phyloP scores from a whole-genome alignment of 768 basidiomycete genomes.

The Ramaria sp. region DNA sequence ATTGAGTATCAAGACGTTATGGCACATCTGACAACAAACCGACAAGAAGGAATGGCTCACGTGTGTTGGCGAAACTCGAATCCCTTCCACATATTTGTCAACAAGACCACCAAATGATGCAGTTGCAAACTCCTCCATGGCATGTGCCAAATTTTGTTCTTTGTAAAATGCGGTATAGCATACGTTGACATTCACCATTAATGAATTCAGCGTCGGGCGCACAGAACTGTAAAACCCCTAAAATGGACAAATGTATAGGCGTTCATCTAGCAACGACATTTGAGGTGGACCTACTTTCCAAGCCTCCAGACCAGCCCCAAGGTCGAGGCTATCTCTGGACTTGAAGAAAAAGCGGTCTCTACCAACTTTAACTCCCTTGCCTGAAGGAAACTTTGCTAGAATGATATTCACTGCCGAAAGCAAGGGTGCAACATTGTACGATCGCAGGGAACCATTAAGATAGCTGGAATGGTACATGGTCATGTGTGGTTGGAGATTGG shows the following conservation, averaged over 20 bases:
- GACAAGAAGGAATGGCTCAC: not conserved
- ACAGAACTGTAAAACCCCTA: slow-evolving; percentile 31
- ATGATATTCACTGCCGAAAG: slow-evolving; percentile 58
- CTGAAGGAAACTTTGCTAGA: slow-evolving; percentile 40
- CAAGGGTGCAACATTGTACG: slow-evolving; percentile 45
- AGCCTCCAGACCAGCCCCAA: slow-evolving; percentile 44
- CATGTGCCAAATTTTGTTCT: slow-evolving; percentile 49
- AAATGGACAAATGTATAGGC: not conserved
- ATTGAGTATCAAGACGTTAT: not conserved
- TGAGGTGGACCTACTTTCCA: slow-evolving; percentile 29
- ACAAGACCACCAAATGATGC: slow-evolving; percentile 50
- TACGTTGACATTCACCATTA: slow-evolving; percentile 45
- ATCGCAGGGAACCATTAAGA: slow-evolving; percentile 42
- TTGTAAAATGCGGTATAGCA: slow-evolving; percentile 40
- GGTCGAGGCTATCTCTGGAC: slow-evolving; percentile 17
- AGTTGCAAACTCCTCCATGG: slow-evolving; percentile 37
- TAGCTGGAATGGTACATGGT: slow-evolving; percentile 33
- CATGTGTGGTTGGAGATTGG: not conserved
- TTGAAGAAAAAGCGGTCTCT: slow-evolving; percentile 58
- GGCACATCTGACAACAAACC: not conserved
- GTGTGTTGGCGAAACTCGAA: slow-evolving; percentile 57
- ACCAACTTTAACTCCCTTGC: slow-evolving; percentile 50
- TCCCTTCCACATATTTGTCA: slow-evolving; percentile 51
- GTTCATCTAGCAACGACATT: not conserved
- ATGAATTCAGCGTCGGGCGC: slow-evolving; percentile 29